phyloP scores from a whole-genome alignment of 352 stramenopile species.

The Phytophthora multivora region DNA sequence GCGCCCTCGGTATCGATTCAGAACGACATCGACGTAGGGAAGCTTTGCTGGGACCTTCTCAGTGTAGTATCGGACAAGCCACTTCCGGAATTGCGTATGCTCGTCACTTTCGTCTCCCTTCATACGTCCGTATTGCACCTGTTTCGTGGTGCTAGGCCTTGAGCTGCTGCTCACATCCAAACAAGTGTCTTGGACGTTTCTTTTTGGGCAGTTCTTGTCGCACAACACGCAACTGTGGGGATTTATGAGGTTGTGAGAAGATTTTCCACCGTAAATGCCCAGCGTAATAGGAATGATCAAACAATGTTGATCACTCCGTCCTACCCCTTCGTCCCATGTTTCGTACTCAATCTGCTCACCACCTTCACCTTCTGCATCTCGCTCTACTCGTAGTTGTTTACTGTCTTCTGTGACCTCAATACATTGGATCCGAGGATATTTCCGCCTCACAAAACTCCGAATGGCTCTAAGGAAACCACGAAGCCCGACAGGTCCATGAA shows the following conservation, averaged over 20 bases:
- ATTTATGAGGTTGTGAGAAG: neutral
- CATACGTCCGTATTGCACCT: slow-evolving; percentile 10
- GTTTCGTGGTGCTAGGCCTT: neutral
- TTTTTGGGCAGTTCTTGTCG: slow-evolving; percentile 11
- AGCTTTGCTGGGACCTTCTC: slow-evolving; percentile 51
- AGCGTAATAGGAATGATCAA: slow-evolving; percentile 38
- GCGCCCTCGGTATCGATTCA: slow-evolving; percentile 59
- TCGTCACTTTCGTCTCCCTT: slow-evolving; percentile 30
- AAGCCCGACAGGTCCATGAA: slow-evolving; percentile 55
- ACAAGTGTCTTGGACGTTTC: neutral
- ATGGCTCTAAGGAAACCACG: slow-evolving; percentile 50
- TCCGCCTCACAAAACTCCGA: slow-evolving; percentile 70
- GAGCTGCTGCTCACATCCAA: neutral
- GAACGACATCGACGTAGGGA: slow-evolving; percentile 59
- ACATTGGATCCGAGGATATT: slow-evolving; percentile 66
- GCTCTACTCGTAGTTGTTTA: neutral
- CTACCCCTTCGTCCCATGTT: slow-evolving; percentile 19
- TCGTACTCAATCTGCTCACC: slow-evolving; percentile 18
- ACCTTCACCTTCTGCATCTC: neutral
- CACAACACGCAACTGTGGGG: slow-evolving; percentile 19
- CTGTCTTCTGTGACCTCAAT: slow-evolving; percentile 29
- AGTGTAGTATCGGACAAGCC: slow-evolving; percentile 57
- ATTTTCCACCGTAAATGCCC: neutral
- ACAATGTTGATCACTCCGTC: slow-evolving; percentile 39
- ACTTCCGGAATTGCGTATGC: slow-evolving; percentile 40